Percentiles rank a stretch among this genome's conserved stretches.
Evolutionary conservation across 257 asterid species (phyloP).

Genomic region (Solanum chilense): DNA sequence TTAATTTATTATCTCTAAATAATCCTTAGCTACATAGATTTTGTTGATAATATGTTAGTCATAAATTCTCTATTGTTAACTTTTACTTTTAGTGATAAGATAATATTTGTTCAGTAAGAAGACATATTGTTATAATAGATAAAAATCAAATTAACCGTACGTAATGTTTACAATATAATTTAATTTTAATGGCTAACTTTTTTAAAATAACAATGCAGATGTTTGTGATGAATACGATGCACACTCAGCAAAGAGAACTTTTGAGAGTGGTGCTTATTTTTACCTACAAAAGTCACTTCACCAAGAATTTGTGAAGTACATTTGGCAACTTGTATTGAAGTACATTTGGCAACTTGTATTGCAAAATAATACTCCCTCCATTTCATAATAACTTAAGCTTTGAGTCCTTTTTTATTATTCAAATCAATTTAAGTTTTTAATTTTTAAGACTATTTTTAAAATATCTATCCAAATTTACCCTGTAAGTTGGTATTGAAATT

Average conservation of each 20-base stretch:
- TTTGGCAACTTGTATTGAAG: background rate
- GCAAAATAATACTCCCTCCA: too few species aligned
- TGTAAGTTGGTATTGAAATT: too few species aligned
- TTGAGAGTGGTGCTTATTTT: background rate
- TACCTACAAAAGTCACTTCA: background rate
- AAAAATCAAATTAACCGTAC: background rate
- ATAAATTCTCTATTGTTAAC: background rate
- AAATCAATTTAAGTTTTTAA: too few species aligned
- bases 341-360: too few species aligned
- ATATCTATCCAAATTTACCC: too few species aligned
- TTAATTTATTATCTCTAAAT: background rate
- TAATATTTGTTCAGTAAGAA: background rate
- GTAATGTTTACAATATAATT: too few species aligned
- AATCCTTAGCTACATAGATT: background rate
- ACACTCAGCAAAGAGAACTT: background rate
- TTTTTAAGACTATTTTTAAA: too few species aligned
- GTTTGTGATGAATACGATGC: background rate
- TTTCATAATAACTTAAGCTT: too few species aligned
- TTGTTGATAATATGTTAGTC: background rate
- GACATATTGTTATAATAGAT: background rate
- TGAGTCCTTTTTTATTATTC: too few species aligned
- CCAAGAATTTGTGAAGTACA: background rate
- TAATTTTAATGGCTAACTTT: background rate
- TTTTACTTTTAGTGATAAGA: background rate
- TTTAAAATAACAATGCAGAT: background rate